phyloP scores from a whole-genome alignment of 2,329 filamentous ascomycete genomes.

The Claviceps pusilla region DNA sequence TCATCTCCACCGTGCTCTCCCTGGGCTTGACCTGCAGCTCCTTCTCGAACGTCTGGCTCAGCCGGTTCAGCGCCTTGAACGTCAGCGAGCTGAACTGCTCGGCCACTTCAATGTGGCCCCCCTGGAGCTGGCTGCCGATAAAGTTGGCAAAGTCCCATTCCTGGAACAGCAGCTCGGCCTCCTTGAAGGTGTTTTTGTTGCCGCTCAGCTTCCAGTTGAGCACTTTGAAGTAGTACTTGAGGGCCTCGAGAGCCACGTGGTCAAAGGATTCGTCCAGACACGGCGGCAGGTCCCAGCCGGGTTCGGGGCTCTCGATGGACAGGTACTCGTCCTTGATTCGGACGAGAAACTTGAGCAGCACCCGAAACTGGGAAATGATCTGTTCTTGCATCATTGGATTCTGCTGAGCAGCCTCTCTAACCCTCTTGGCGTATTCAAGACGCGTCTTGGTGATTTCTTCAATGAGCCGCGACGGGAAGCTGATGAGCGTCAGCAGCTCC shows the following conservation, averaged over 20 bases:
- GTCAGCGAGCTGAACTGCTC: conserved; percentile 94
- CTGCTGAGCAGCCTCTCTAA: conserved; percentile 87
- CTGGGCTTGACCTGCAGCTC: conserved; percentile 75
- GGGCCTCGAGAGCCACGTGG: conserved; percentile 72
- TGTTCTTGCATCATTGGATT: conserved; percentile 91
- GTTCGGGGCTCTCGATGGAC: conserved; percentile 67
- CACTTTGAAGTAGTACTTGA: conserved; percentile 98
- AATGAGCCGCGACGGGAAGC: conserved; percentile 88
- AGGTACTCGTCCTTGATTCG: conserved; percentile 84
- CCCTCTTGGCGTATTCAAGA: conserved; percentile 79
- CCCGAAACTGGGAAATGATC: conserved; percentile 94
- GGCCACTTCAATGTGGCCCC: conserved; percentile 89
- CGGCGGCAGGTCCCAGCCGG: conserved; percentile 87
- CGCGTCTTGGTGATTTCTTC: conserved; percentile 92
- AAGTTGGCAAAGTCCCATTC: conserved; percentile 97
- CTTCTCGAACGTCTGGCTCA: conserved; percentile 82
- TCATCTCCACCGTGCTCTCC: conserved; percentile 77
- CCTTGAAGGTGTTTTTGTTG: conserved; percentile 98
- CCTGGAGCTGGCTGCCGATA: conserved; percentile 78
- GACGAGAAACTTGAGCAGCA: conserved; percentile 79
- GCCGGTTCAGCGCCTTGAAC: conserved; percentile 74
- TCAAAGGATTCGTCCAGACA: conserved; percentile 97
- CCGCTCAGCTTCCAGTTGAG: conserved; percentile 94
- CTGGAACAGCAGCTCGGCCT: conserved; percentile 90
- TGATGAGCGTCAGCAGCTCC: conserved; percentile 87